These are phyloP conservation scores for Termitomyces sp. DNA, from an alignment of 1,284 basidiomycete genomes.

Conservation along the genomic window DNA sequence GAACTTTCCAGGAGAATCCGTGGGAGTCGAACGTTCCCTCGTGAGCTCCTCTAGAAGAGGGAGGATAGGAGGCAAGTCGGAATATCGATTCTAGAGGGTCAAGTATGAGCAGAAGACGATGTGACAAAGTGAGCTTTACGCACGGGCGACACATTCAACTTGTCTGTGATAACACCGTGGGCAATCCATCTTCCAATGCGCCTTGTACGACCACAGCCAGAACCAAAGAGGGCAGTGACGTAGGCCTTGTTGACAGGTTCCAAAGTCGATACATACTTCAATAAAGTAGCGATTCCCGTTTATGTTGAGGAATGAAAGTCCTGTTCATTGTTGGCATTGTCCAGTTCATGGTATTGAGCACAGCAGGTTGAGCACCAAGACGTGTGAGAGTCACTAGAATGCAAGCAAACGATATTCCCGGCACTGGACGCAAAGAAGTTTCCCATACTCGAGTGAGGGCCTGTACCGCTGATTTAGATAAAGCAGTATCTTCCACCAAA, in stretches of 20 bases:
- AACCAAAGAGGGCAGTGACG: slow-evolving; percentile 48
- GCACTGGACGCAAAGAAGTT: slow-evolving; percentile 13
- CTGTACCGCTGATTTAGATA: slow-evolving; percentile 22
- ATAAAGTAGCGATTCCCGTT: slow-evolving; percentile 30
- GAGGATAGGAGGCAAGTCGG: slow-evolving; percentile 40
- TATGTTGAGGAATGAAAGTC: slow-evolving; percentile 11
- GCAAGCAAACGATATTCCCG: slow-evolving; percentile 23
- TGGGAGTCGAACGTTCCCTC: slow-evolving; percentile 15
- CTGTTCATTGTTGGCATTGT: slow-evolving; percentile 1
- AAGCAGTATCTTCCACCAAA: slow-evolving; percentile 13
- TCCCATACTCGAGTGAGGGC: slow-evolving; percentile 25
- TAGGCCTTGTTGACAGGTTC: slow-evolving; percentile 41
- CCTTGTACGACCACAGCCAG: slow-evolving; percentile 43
- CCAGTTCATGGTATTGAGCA: slow-evolving; percentile 29
- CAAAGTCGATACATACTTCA: slow-evolving; percentile 34
- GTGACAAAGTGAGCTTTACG: slow-evolving; percentile 15
- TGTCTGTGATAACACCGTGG: slow-evolving; percentile 34
- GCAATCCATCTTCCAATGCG: slow-evolving; percentile 57
- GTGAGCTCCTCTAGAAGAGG: slow-evolving; percentile 41
- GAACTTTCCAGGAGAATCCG: slow-evolving; percentile 32
- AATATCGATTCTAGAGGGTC: slow-evolving; percentile 30
- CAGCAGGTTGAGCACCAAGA: slow-evolving; percentile 25
- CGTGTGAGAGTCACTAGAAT: slow-evolving; percentile 24
- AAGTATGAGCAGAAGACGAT: neutral
- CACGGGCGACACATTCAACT: slow-evolving; percentile 23